Base-by-base conservation (phyloP, 225 moss, liverwort and hornwort species). In the Pleurozium schreberi region DNA sequence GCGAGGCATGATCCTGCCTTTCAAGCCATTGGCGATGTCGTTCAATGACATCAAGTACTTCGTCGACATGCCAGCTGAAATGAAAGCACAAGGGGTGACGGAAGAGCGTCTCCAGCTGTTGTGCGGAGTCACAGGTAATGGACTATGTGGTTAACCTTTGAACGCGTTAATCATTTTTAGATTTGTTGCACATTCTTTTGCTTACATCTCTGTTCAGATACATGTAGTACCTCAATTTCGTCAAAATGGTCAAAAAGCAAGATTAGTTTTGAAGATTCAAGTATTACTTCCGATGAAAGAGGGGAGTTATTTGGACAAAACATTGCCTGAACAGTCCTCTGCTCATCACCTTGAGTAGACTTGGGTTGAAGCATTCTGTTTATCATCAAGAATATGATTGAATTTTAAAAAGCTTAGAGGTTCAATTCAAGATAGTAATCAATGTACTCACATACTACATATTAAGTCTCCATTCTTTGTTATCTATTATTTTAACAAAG, bases 1-100 rank as follows among this genome's bases (percentile, higher is more conserved):
- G 36, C 93, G 90, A 40, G 98, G 98, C 40, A 97, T 97, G 97
- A 93, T 97, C 55, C 80, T 98, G 63, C 98, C 96, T 3, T 98
- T 98, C 90, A 92, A 95, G 81, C 97, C 98, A 11, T 78, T 96
- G 28, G 83, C 95, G 22, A 96, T 98, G 88, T 92, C 94, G 6
- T 98, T 98, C 83, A 91, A 94, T 36, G 91, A 96, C 38, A 94
- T 97, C 22, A 94, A 91, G 53, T 98, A 98, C 91, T 97, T 71
- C 5, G 97, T 98, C 34, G 94, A 93, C 87, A 94, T 95, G 93
- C 93, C 94, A 36, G 89, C 90, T 53, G 96, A 94, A 75, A 96
- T 98, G 98, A 96, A 92, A 76, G 94, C 92, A 2, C 97, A 98
- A 65, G 98, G 96, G n/a, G 94, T 94, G 85, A 38, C 79, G 18